Base-by-base conservation (phyloP, 148 eudicot genomes). In the Heliosperma pusillum region DNA sequence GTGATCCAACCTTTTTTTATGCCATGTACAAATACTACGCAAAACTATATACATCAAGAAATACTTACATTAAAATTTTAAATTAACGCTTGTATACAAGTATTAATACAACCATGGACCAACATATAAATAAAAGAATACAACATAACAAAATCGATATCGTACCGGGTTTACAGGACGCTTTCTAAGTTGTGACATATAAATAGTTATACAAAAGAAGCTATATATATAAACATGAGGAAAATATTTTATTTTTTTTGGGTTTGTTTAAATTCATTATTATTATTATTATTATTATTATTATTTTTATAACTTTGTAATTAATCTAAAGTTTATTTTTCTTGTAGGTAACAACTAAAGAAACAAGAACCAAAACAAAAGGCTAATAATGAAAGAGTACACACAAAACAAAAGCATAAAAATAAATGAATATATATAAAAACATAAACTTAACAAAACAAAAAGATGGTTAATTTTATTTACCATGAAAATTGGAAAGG, bases 51-150 rank as follows among this genome's bases (percentile, higher is more conserved):
- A 75, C 65, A 64, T 77, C 50, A 67, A 36, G 50, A 72, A 66
- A 26, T 73, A 80, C 82, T 80, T 80, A 69, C 82, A 80, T 79
- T 74, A 16, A n/a, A n/a, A n/a, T n/a, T n/a, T n/a, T n/a, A n/a
- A n/a, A n/a, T n/a, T n/a, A n/a, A n/a, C n/a, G n/a, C n/a, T n/a
- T n/a, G n/a, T n/a, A n/a, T n/a, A n/a, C 69, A 63, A 5, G 30
- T 20, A 6, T 11, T 44, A 36, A 69, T 27, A 65, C 22, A 40
- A 47, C 67, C 36, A 73, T 26, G 5, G 5, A 72, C 61, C 55
- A 59, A 60, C 11, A 58, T 26, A 53, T 7, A 45, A 20, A 22
- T n/a, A 58, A 20, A 58, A 5, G 6, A 20, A 20, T 24, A 59
- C 27, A 10, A 10, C 27, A 7, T 8, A 59, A 36, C 42, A 36